phyloP scores from a whole-genome alignment of 768 basidiomycete genomes.

The Boletus speciosus region DNA sequence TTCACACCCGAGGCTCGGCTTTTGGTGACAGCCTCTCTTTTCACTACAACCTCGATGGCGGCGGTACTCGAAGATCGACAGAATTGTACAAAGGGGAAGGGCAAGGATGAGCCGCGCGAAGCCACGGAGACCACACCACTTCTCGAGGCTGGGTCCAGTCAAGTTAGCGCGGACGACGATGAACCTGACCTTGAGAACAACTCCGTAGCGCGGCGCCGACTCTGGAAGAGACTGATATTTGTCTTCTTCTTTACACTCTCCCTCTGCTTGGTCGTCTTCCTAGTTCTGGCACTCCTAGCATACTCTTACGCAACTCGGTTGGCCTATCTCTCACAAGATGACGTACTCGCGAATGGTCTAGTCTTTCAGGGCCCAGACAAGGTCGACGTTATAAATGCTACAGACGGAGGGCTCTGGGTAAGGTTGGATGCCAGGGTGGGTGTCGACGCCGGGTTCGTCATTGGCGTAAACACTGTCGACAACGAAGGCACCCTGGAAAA shows the following conservation, averaged over 20 bases:
- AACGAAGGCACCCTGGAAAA: constrained; percentile 43
- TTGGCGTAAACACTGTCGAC: constrained; percentile 49
- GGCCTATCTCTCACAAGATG: constrained; percentile 51
- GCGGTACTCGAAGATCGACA: constrained; percentile 14
- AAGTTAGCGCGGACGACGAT: constrained; percentile 19
- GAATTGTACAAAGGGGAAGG: constrained; percentile 24
- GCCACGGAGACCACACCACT: constrained; percentile 31
- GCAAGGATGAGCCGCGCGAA: constrained; percentile 20
- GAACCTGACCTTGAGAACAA: constrained; percentile 20
- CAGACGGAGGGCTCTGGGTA: constrained; percentile 60
- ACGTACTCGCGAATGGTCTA: constrained; percentile 53
- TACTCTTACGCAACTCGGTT: constrained; percentile 65
- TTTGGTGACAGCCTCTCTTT: background rate
- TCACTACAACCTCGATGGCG: constrained; percentile 22
- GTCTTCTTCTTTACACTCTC: constrained; percentile 60
- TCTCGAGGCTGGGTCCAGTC: constrained; percentile 24
- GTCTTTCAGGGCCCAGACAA: constrained; percentile 58
- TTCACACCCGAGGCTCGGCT: background rate
- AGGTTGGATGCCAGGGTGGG: constrained; percentile 56
- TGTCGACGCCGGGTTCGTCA: constrained; percentile 59
- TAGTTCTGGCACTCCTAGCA: constrained; percentile 49
- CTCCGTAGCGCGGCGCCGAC: constrained; percentile 21
- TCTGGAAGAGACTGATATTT: constrained; percentile 34
- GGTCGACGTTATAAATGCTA: constrained; percentile 60
- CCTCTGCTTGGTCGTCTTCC: constrained; percentile 44